phyloP scores from a whole-genome alignment of 441 rosid species.

The Francoa sonchifolia region DNA sequence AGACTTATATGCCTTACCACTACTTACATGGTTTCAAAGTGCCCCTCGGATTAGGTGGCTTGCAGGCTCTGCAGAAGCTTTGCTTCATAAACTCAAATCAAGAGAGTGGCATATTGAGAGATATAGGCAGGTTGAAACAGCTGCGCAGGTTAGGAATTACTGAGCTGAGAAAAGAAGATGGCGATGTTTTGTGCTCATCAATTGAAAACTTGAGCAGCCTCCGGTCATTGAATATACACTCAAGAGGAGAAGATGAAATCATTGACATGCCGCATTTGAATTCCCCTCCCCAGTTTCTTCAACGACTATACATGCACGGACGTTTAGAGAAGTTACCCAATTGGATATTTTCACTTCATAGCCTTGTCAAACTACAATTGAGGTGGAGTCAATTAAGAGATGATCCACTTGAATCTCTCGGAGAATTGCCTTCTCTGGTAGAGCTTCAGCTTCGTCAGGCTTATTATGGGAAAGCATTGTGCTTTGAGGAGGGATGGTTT shows the following conservation, averaged over 20 bases:
- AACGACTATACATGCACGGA: slow-evolving; percentile 8
- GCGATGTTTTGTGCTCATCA: slow-evolving; percentile 4
- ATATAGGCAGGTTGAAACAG: slow-evolving; percentile 7
- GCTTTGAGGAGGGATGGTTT: slow-evolving; percentile 9
- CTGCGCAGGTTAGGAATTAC: slow-evolving; percentile 5
- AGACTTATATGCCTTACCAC: no score
- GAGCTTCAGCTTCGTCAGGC: slow-evolving; percentile 9
- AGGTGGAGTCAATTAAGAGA: background rate
- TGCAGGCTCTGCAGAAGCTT: slow-evolving; percentile 5
- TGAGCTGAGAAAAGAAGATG: slow-evolving; percentile 8
- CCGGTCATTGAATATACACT: background rate
- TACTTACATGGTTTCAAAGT: no score
- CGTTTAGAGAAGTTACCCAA: background rate
- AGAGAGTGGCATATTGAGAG: slow-evolving; percentile 4
- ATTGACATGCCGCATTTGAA: slow-evolving; percentile 1
- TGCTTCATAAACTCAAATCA: slow-evolving; percentile 1
- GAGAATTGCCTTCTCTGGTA: slow-evolving; percentile 8
- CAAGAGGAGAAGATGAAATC: background rate
- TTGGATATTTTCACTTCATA: slow-evolving; percentile 3
- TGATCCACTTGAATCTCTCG: slow-evolving; percentile 9
- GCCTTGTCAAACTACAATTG: slow-evolving; percentile 2
- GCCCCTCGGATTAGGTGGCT: slow-evolving; percentile 5
- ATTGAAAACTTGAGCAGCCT: slow-evolving; percentile 6
- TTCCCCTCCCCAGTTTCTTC: slow-evolving; percentile 11
- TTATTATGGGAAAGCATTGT: slow-evolving; percentile 7